Percentiles rank a stretch among this genome's conserved stretches.
Conservation (phyloP, 768 basidiomycete genomes). For the Grammothele lineata region DNA sequence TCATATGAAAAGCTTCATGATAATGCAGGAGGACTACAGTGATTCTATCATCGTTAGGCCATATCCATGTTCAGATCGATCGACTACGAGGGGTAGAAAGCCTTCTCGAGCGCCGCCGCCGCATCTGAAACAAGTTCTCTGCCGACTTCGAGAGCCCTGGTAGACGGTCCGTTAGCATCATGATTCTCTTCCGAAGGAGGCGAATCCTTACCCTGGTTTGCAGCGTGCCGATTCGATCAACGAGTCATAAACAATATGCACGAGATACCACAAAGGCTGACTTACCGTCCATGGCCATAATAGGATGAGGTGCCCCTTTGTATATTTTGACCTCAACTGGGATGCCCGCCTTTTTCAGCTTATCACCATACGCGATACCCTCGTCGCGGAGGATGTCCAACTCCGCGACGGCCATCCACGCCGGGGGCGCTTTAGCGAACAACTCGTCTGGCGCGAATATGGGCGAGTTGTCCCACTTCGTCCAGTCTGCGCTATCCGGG, state of each 20-base stretch:
- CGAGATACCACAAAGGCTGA: neutral
- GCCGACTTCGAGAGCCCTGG: slow-evolving; percentile 35
- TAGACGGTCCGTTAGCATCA: no score
- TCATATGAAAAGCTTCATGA: no score
- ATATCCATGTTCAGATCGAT: no score
- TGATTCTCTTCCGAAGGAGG: no score
- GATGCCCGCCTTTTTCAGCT: slow-evolving; percentile 48
- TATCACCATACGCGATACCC: slow-evolving; percentile 58
- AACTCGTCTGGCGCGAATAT: slow-evolving; percentile 59
- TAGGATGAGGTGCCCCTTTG: slow-evolving; percentile 62
- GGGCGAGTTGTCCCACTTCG: slow-evolving; percentile 67
- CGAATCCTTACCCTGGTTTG: no score
- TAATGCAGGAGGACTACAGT: no score
- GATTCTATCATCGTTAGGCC: no score
- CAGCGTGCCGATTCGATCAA: neutral
- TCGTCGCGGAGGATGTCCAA: slow-evolving; percentile 66
- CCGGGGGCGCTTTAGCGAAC: slow-evolving; percentile 45
- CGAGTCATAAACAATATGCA: neutral
- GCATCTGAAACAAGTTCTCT: slow-evolving; percentile 36
- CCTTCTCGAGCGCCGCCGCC: slow-evolving; percentile 29
- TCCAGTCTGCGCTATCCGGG: slow-evolving; percentile 54
- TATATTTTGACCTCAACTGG: slow-evolving; percentile 53
- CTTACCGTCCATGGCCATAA: slow-evolving; percentile 74
- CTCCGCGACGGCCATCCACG: slow-evolving; percentile 64
- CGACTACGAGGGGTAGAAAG: slow-evolving; percentile 24